phyloP scores from a whole-genome alignment of 225 moss, liverwort and hornwort species.

The Climacium dendroides region DNA sequence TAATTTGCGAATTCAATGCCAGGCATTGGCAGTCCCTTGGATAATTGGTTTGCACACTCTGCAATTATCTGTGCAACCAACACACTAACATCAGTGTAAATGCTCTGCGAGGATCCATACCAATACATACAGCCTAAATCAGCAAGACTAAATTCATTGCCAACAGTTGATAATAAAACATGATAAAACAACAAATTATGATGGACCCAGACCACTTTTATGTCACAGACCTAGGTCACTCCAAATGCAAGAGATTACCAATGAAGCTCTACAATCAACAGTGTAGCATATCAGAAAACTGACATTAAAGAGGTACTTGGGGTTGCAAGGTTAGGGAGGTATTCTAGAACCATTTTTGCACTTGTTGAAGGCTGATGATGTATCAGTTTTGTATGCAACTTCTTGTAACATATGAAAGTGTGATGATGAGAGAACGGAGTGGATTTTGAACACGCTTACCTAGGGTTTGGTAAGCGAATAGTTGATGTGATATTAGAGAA shows the following conservation, averaged over 20 bases:
- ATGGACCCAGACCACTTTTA: neutral
- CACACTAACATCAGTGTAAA: neutral
- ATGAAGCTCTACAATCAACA: neutral
- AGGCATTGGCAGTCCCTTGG: constrained; percentile 9
- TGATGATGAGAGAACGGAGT: neutral
- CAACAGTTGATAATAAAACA: too few species aligned
- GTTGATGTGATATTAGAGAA: neutral
- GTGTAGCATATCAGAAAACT: neutral
- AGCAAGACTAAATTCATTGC: neutral
- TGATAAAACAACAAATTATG: neutral
- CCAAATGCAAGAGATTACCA: neutral
- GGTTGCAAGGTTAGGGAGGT: neutral
- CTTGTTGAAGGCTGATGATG: neutral
- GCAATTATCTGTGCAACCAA: constrained; percentile 14
- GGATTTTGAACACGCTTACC: neutral
- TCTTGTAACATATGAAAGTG: neutral
- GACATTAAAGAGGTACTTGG: neutral
- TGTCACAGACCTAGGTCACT: neutral
- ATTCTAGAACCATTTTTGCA: neutral
- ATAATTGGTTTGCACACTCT: constrained; percentile 18
- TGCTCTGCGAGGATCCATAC: neutral
- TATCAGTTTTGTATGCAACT: neutral
- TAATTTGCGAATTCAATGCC: constrained; percentile 24
- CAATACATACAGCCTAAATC: neutral
- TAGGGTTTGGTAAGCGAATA: neutral